Percentiles rank a stretch among this genome's conserved stretches.
phyloP scores from a whole-genome alignment of 2,329 filamentous ascomycete species.

The Diaporthe sp. region DNA sequence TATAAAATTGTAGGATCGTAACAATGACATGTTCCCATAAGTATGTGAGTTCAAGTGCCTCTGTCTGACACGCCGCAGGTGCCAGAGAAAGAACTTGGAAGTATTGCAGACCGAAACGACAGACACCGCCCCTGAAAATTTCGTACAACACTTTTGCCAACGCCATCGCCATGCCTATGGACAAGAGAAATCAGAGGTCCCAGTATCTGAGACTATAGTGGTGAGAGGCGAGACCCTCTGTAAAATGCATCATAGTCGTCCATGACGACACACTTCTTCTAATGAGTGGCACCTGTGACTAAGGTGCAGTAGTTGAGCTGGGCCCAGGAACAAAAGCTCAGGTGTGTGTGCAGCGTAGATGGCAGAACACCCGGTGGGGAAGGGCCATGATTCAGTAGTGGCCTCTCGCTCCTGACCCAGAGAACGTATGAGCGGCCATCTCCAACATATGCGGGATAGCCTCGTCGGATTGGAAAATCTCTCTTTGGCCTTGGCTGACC shows the following conservation, averaged over 20 bases:
- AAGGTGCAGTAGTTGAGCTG: not conserved
- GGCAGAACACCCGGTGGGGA: not conserved
- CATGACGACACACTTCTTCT: not conserved
- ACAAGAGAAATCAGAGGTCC: not conserved
- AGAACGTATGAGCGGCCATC: constrained; percentile 30
- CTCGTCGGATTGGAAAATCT: constrained; percentile 15
- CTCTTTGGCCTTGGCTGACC: constrained; percentile 22
- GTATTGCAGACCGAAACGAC: not conserved
- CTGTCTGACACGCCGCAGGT: not conserved
- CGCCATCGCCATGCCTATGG: constrained; percentile 22
- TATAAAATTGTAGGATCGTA: constrained; percentile 9
- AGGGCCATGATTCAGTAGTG: not conserved
- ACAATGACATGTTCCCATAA: not conserved
- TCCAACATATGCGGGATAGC: constrained; percentile 22
- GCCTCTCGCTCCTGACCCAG: constrained; percentile 5
- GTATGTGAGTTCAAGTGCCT: not conserved
- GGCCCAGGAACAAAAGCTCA: not conserved
- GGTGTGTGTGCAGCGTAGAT: not conserved
- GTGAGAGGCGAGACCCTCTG: not conserved
- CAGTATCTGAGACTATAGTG: not conserved
- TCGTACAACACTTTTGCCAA: constrained; percentile 13
- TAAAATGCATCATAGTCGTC: not conserved
- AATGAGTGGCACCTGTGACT: not conserved
- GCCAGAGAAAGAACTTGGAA: not conserved
- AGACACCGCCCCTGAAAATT: not conserved